Evolutionary conservation across 768 basidiomycete genomes (phyloP).

Genomic region (Panaeolus papilionaceus): DNA sequence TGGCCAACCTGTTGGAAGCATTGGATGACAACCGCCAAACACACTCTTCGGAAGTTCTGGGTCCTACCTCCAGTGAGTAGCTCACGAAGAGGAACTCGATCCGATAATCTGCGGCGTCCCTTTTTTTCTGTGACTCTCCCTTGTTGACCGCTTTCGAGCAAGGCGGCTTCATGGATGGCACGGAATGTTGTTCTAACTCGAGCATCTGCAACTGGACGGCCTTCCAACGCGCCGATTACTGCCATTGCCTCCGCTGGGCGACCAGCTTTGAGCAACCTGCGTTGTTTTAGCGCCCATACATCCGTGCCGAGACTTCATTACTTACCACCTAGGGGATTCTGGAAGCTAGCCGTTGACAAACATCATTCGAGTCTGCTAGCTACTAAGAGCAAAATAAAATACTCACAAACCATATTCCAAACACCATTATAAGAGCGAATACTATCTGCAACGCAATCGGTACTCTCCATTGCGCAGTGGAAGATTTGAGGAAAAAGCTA

Average conservation of each 20-base stretch:
- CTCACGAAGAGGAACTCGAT: constrained; percentile 51
- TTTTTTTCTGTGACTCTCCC: constrained; percentile 18
- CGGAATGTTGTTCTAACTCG: constrained; percentile 56
- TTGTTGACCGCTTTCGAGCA: constrained; percentile 40
- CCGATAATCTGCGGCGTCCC: constrained; percentile 3
- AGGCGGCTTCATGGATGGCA: constrained; percentile 59
- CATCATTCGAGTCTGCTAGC: neutral
- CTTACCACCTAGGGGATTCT: constrained; percentile 64
- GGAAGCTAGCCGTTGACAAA: constrained; percentile 46
- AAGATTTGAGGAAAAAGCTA: constrained; percentile 57
- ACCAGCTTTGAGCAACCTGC: constrained; percentile 62
- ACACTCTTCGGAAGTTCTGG: constrained; percentile 67
- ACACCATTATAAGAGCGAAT: constrained; percentile 59
- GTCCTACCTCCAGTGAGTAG: constrained; percentile 59
- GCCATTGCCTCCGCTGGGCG: constrained; percentile 61
- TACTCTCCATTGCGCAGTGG: constrained; percentile 66
- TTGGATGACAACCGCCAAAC: constrained; percentile 62
- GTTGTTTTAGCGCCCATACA: neutral
- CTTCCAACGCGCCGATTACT: constrained; percentile 67
- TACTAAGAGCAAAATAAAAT: neutral
- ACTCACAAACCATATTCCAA: constrained; percentile 55
- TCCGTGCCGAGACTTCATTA: neutral
- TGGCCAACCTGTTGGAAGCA: constrained; percentile 62
- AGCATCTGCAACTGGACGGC: constrained; percentile 52
- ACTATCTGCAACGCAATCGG: constrained; percentile 67